Evolutionary conservation across 2,329 filamentous ascomycete genomes (phyloP).

Genomic region (Tolypocladium nubicola): DNA sequence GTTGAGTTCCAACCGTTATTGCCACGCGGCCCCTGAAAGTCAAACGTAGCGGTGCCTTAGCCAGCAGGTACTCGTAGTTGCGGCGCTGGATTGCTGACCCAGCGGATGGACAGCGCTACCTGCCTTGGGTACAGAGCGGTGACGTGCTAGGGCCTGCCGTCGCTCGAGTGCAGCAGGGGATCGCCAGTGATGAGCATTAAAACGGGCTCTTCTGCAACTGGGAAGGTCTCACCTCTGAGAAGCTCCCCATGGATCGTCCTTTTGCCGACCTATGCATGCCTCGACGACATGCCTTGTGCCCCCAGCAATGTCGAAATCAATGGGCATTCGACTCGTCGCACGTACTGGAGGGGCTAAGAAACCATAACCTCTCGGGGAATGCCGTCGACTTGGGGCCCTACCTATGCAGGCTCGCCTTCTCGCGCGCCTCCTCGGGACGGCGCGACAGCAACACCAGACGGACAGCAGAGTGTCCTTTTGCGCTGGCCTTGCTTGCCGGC

Average conservation of each 20-base stretch:
- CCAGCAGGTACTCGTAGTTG: neutral
- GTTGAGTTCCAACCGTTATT: neutral
- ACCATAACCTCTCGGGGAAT: too few species aligned
- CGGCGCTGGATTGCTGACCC: neutral
- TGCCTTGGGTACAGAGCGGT: too few species aligned
- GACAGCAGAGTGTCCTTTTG: neutral
- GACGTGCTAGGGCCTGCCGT: neutral
- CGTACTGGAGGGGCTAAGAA: neutral
- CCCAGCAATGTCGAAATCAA: neutral
- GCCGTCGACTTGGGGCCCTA: too few species aligned
- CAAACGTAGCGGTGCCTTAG: neutral
- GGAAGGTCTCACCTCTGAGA: neutral
- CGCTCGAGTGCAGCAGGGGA: neutral
- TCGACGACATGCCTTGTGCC: neutral
- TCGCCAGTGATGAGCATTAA: neutral
- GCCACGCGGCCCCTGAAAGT: neutral
- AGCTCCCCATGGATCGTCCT: neutral
- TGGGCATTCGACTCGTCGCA: neutral
- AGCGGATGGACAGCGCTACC: neutral
- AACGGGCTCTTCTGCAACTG: neutral
- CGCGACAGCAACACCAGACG: neutral
- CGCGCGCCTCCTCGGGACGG: neutral
- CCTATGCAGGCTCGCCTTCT: neutral
- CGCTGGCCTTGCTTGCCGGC: neutral
- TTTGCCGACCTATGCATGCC: neutral